Base-by-base conservation (phyloP, 768 basidiomycete genomes). In the Imleria badia region DNA sequence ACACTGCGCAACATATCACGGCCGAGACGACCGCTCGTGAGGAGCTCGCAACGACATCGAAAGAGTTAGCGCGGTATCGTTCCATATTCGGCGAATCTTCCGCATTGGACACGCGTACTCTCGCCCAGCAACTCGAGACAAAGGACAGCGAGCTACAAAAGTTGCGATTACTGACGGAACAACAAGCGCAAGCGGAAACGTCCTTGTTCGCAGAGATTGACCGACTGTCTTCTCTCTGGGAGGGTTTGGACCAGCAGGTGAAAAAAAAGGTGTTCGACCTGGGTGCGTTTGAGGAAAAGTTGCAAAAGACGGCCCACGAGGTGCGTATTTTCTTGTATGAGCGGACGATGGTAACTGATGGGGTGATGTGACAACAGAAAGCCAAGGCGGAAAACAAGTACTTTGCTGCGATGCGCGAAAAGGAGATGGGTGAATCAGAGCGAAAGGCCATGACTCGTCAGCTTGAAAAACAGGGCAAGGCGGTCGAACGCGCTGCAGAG, bases 301-400 rank as follows among this genome's bases (percentile, higher is more conserved):
- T 95, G 47, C 72, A 75, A 45, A 89, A 86, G 64, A 72, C 76
- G 39, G 73, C 74, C 17, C 77, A 84, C 22, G 94, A 96, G 70
- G 94, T 92, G 48, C n/a, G n/a, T 49, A 81, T 75, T 31, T 52
- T 58, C 15, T 42, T 6, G 34, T 22, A 52, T 17, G 17, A 8
- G 10, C 2, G 0, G 10, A 30, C 4, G 9, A 34, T 31, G 6
- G 4, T 13, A 22, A 23, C 22, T 57, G 38, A 56, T 19, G 48
- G 22, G 1, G 11, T 3, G 40, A 54, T 17, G 34, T 48, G 38
- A 22, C 15, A 34, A n/a, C 72, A 98, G 93, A 92, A 91, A 87
- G 91, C 93, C 10, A 98, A 96, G 73, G 85, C 90, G 15, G 95
- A 98, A 55, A 96, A 94, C 76, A 98, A 95, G 70, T 98, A 84